phyloP scores from a whole-genome alignment of 2,329 filamentous ascomycete genomes.

The Metarhizium robertsii region DNA sequence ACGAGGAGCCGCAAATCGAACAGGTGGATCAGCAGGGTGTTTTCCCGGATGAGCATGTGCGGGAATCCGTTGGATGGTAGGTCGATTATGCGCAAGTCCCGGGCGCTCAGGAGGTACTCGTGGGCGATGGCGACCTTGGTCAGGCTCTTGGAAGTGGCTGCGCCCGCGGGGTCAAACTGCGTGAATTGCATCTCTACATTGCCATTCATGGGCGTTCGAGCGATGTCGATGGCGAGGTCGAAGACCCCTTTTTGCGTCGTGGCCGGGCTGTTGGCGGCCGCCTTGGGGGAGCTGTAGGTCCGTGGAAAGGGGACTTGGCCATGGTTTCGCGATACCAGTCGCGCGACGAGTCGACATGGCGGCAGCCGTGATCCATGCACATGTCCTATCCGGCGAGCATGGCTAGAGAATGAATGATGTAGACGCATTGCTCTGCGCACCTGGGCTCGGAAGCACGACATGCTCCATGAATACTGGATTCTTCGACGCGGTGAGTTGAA shows the following conservation, averaged over 20 bases:
- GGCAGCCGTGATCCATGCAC: too few species aligned
- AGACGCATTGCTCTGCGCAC: too few species aligned
- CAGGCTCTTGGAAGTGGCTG: slow-evolving; percentile 1
- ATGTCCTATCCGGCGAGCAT: too few species aligned
- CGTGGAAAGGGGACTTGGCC: too few species aligned
- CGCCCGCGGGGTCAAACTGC: neutral
- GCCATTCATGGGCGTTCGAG: slow-evolving; percentile 4
- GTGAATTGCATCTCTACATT: slow-evolving; percentile 5
- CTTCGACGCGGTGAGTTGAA: too few species aligned
- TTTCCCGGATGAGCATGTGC: slow-evolving; percentile 22
- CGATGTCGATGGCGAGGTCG: neutral
- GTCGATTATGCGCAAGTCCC: slow-evolving; percentile 24
- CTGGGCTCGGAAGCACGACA: too few species aligned
- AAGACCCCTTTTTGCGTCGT: neutral
- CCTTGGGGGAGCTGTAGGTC: too few species aligned
- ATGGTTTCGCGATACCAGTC: too few species aligned
- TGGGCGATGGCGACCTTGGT: slow-evolving; percentile 9
- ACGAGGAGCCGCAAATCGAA: slow-evolving; percentile 26
- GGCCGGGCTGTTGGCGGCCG: too few species aligned
- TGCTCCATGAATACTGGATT: too few species aligned
- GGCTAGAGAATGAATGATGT: too few species aligned
- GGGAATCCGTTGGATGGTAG: slow-evolving; percentile 22
- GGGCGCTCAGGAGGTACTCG: slow-evolving; percentile 9
- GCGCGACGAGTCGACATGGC: too few species aligned
- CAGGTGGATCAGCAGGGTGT: slow-evolving; percentile 22